Conservation (phyloP, 2,329 filamentous ascomycete genomes). For the Paecilomyces sp. region DNA sequence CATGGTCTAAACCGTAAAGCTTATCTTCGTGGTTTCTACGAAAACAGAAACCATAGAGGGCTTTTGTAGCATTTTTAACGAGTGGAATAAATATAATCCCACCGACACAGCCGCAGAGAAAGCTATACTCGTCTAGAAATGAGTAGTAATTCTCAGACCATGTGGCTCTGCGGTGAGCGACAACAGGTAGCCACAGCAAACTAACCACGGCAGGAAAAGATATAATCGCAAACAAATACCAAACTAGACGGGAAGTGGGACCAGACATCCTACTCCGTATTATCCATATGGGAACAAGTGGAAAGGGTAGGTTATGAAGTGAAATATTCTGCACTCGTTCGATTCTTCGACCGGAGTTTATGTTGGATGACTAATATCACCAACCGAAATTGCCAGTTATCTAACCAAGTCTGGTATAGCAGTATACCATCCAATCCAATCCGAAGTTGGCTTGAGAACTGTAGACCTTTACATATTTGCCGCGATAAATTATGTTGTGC, state of each 20-base stretch:
- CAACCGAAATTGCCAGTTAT: too few relatives aligned
- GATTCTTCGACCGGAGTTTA: too few relatives aligned
- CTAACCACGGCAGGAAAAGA: neutral
- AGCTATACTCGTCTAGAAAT: neutral
- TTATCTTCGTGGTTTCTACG: slow-evolving; percentile 1
- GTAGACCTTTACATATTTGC: too few relatives aligned
- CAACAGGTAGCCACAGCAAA: neutral
- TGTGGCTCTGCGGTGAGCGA: neutral
- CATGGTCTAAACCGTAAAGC: slow-evolving; percentile 50
- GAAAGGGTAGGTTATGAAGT: too few relatives aligned
- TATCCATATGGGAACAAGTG: neutral
- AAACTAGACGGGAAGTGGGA: neutral
- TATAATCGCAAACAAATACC: neutral
- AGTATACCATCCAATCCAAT: too few relatives aligned
- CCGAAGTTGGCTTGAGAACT: too few relatives aligned
- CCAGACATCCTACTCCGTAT: neutral
- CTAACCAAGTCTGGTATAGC: too few relatives aligned
- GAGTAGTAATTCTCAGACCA: neutral
- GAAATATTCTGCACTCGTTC: too few relatives aligned
- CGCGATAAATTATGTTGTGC: too few relatives aligned
- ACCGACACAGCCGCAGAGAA: neutral
- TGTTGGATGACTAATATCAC: too few relatives aligned
- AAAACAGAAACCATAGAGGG: neutral
- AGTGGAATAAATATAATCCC: neutral
- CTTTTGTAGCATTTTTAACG: neutral